phyloP scores from a whole-genome alignment of 768 basidiomycete species.

The Arthromyces matolae region DNA sequence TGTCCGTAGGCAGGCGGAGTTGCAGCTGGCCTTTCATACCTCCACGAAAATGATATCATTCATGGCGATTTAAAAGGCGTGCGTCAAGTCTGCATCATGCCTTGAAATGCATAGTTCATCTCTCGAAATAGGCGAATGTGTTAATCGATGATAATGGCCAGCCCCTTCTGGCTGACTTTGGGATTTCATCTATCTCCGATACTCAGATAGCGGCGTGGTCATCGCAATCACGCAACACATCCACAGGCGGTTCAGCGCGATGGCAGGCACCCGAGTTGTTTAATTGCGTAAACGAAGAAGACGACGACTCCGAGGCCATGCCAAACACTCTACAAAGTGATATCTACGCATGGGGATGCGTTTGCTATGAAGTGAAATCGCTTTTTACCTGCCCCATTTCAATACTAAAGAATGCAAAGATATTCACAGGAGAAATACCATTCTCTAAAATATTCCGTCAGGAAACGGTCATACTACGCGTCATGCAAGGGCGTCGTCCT shows the following conservation, averaged over 20 bases:
- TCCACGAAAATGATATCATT: not conserved
- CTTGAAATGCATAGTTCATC: not conserved
- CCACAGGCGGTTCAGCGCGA: too few relatives aligned
- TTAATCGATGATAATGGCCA: not conserved
- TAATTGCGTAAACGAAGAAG: too few relatives aligned
- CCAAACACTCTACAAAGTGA: not conserved
- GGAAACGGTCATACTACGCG: too few relatives aligned
- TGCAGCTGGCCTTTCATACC: not conserved
- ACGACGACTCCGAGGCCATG: too few relatives aligned
- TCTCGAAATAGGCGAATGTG: not conserved
- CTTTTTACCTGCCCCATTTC: not conserved
- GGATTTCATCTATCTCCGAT: not conserved
- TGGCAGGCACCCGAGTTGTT: too few relatives aligned
- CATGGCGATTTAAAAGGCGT: not conserved
- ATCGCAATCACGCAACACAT: not conserved
- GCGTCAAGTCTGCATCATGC: not conserved
- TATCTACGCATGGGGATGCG: slow-evolving; percentile 1
- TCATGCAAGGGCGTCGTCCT: too few relatives aligned
- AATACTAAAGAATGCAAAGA: not conserved
- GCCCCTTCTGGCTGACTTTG: slow-evolving; percentile 4
- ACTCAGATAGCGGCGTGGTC: not conserved
- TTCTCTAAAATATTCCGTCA: not conserved
- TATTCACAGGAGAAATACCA: not conserved
- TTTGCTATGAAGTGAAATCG: slow-evolving; percentile 3
- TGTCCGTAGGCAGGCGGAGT: not conserved